Percentiles rank a stretch among this genome's conserved stretches.
phyloP scores from a whole-genome alignment of 257 asterid genomes.

The Solanum etuberosum region DNA sequence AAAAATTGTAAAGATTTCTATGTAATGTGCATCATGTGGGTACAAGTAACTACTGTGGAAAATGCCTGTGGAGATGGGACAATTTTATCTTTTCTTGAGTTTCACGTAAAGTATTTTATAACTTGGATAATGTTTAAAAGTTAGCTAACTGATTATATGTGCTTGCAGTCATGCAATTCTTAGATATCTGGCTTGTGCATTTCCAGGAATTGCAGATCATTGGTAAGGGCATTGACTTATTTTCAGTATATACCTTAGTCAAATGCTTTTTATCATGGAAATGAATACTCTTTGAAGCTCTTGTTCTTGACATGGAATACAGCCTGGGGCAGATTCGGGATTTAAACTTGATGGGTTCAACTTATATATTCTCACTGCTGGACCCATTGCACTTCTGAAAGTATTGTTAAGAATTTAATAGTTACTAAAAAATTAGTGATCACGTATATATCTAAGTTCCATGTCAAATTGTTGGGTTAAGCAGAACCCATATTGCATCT shows the following conservation, averaged over 20 bases:
- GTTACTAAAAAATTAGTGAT: background rate
- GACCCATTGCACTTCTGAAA: background rate
- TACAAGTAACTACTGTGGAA: background rate
- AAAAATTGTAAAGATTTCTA: background rate
- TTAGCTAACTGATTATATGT: background rate
- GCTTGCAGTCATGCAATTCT: constrained; percentile 84
- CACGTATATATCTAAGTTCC: background rate
- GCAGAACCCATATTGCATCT: background rate
- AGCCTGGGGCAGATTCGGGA: background rate
- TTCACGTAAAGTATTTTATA: background rate
- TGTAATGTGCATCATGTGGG: background rate
- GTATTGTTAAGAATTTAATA: no score
- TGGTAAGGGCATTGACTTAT: constrained; percentile 46
- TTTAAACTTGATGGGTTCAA: background rate
- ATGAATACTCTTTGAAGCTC: background rate
- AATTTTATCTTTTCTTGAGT: background rate
- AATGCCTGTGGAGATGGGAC: background rate
- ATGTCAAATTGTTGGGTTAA: background rate
- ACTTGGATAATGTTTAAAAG: background rate
- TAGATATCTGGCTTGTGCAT: constrained; percentile 59
- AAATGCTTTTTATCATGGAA: background rate
- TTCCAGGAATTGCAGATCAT: constrained; percentile 90
- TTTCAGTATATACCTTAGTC: background rate
- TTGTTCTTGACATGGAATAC: background rate
- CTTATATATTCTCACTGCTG: background rate